A percentile compares a stretch with the other conserved stretches of the same genome.
Evolutionary conservation across 306 rosid species (phyloP).

Genomic region (Cucurbita argyrosperma): DNA sequence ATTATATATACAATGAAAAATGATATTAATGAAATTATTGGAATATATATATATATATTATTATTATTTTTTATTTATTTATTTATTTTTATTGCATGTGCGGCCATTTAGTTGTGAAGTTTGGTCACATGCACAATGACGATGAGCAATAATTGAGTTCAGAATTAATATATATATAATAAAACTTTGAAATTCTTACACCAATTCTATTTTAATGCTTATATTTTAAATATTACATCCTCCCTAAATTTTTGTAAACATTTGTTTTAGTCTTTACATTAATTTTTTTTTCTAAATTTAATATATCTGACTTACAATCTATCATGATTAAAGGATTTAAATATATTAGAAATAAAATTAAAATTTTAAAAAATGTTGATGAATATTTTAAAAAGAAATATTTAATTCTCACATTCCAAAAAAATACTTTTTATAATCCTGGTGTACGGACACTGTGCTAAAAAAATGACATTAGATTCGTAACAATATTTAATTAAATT

Average conservation of each 20-base stretch:
- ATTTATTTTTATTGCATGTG: not conserved
- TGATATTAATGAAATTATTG: no score
- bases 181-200: not conserved
- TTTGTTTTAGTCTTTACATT: not conserved
- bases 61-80: no score
- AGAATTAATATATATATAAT: not conserved
- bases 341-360: no score
- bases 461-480: not conserved
- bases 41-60: not conserved
- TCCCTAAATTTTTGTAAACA: not conserved
- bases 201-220: not conserved
- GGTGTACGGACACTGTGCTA: not conserved
- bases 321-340: no score
- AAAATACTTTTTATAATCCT: no score
- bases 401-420: no score
- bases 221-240: not conserved
- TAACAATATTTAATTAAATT: no score
- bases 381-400: no score
- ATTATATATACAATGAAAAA: no score
- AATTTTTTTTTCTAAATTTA: not conserved
- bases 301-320: no score
- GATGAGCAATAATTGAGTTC: not conserved
- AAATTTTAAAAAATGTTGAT: no score
- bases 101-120: not conserved
- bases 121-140: not conserved